Evolutionary conservation across 208 protist species (phyloP), one percentile per base, ranked within the genome.

Genomic region (Porcisia deanei): DNA sequence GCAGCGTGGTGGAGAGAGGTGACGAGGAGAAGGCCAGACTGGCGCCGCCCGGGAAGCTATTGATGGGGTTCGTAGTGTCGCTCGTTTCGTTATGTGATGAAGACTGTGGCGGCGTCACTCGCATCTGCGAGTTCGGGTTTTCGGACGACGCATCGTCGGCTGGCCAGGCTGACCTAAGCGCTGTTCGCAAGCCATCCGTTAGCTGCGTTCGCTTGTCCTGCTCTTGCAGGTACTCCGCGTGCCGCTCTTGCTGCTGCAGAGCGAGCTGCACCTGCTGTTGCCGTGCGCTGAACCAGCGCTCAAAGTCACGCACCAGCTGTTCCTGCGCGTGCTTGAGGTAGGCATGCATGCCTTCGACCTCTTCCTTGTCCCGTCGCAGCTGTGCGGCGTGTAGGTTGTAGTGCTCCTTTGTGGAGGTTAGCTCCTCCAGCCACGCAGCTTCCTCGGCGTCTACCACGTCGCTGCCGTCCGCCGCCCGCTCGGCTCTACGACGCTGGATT

Each of bases 241-340:
- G 76, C 52, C 58, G 73, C 39, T 72, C 64, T 59, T 77, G 66
- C 61, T 78, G 77, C 78, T 76, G 72, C 58, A 82, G 75, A 4
- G 84, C 91, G 53, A 89, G 73, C 30, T 64, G 60, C 14, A 97
- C 82, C 69, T 97, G 92, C 41, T 90, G 79, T 80, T 94, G 84
- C 39, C 93, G 83, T 37, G 89, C 81, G 41, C 75, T 75, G 55
- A 97, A 86, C 94, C 94, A 97, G 53, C 88, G 83, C 74, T 97
- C 92, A 81, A 96, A 97, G 78, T 96, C 92, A 47, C 83, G 76
- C 52, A 88, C 89, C 10, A 97, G 77, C 74, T 96, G 85, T 54
- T 95, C 94, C 79, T 94, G 89, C 30, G 92, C 77, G 41, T 88
- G 90, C 79, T 94, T 94, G 83, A 97, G 85, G 71, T 94, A 96